Base-by-base conservation (phyloP, 2,329 filamentous ascomycete genomes). In the Aureobasidium sp. region DNA sequence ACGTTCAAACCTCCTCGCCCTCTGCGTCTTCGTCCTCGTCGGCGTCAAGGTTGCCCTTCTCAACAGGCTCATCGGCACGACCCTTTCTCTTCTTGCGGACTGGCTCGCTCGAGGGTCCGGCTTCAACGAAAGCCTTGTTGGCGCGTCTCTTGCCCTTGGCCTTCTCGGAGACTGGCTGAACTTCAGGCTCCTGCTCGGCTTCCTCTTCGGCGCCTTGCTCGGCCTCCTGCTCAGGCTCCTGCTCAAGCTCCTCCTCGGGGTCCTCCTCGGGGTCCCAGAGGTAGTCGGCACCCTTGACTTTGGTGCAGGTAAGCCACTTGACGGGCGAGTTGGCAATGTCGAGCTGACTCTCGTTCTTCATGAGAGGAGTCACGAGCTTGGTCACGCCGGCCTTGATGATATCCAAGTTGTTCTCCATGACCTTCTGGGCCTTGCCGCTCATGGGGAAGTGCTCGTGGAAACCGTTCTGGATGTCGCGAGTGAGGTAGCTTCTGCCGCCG, bases 401-500 rank as follows among this genome's bases (percentile, higher is more conserved):
- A 2, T 69, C 63, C 5, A 79, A 60, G 42, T 74, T 70, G 57
- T 72, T 70, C 60, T 75, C 71, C 3, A 78, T 59, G n/a, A 75
- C 73, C n/a, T 69, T 70, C 66, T 73, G 67, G 0, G 72, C 76
- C 65, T 76, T 76, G 60, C 68, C 68, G 15, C 72, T 76, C 72
- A 78, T 75, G 1, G 75, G 74, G 46, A 77, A 77, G 47, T 69
- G 68, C 6, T 62, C 62, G 64, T 77, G 71, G 66, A 77, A 77
- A 23, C 71, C 69, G 13, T 69, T 68, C 60, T 74, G 69, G 64
- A 74, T 64, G 37, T 60, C 60, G 54, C 72, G 70, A 53, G 70
- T 69, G 55, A 81, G 73, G 65, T 81, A 82, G 0, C 70, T 68
- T 4, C 75, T 69, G 3, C 74, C 76, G 1, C 70, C 78, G 3